Conservation (phyloP, 345 rosid genomes). For the Turritis glabra region DNA sequence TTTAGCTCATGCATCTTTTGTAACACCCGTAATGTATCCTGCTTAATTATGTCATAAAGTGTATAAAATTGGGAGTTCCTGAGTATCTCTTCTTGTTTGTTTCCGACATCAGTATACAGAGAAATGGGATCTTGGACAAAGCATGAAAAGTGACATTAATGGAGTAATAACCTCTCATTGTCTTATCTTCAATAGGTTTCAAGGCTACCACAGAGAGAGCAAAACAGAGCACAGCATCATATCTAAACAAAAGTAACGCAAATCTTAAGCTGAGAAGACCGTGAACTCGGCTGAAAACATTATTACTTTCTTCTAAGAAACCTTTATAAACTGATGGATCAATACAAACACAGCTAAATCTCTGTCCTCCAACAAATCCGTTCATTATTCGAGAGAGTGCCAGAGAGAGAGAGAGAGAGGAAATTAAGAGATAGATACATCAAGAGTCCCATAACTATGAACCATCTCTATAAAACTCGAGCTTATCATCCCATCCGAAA, state of each 20-base stretch:
- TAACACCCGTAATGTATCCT: conserved; percentile 21
- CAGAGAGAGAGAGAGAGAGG: neutral
- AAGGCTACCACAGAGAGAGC: neutral
- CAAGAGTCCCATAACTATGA: conserved; percentile 31
- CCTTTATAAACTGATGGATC: conserved; percentile 3
- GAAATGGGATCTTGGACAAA: neutral
- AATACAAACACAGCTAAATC: conserved; percentile 22
- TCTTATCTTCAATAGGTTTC: neutral
- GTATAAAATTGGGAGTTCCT: neutral
- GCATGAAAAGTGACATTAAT: neutral
- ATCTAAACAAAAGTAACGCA: neutral
- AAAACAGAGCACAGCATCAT: neutral
- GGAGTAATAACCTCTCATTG: neutral
- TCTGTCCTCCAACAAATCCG: neutral
- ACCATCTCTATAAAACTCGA: conserved; percentile 40
- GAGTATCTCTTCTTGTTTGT: neutral
- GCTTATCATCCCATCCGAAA: conserved; percentile 46
- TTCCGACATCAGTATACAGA: neutral
- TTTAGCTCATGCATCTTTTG: conserved; percentile 1
- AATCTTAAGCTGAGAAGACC: neutral
- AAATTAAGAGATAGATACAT: conserved; percentile 27
- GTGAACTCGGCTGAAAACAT: neutral
- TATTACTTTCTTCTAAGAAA: neutral
- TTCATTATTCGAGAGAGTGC: conserved; percentile 9
- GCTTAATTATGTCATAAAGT: conserved; percentile 7